These are phyloP conservation scores for Russula griseocarnosa DNA, from an alignment of 768 basidiomycete genomes.

Conservation along the genomic window DNA sequence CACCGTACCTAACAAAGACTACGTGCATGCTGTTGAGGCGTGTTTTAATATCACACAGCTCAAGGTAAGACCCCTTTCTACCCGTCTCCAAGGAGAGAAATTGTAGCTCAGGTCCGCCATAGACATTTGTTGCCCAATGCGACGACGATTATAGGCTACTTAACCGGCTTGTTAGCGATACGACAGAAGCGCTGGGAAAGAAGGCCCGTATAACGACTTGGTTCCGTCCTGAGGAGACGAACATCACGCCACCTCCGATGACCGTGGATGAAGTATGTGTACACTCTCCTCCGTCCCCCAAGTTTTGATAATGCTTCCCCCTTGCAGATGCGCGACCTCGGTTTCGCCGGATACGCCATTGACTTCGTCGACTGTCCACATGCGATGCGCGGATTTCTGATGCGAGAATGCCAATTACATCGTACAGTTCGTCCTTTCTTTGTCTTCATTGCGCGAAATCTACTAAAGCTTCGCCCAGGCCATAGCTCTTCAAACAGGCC, in stretches of 20 bases:
- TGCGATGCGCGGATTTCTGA: conserved; percentile 69
- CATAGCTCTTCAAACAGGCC: conserved; percentile 49
- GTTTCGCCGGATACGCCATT: conserved; percentile 81
- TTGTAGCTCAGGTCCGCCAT: background rate
- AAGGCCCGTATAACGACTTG: conserved; percentile 60
- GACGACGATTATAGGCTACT: conserved; percentile 75
- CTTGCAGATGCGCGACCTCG: conserved; percentile 51
- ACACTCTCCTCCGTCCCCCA: background rate
- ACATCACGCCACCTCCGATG: conserved; percentile 52
- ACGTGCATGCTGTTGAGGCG: conserved; percentile 67
- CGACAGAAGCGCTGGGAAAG: conserved; percentile 47
- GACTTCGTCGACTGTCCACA: conserved; percentile 76
- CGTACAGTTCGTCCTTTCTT: conserved; percentile 52
- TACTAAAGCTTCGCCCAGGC: conserved; percentile 42
- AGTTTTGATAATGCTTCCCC: conserved; percentile 3
- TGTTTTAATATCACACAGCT: conserved; percentile 58
- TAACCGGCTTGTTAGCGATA: conserved; percentile 65
- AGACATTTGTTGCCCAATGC: conserved; percentile 86
- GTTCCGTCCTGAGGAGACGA: conserved; percentile 48
- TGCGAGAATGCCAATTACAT: conserved; percentile 60
- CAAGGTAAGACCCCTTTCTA: conserved; percentile 44
- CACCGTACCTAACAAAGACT: conserved; percentile 59
- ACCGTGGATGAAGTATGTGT: conserved; percentile 49
- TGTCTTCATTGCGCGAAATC: background rate
- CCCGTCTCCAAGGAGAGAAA: background rate